phyloP scores from a whole-genome alignment of 768 basidiomycete species.

The Termitomyces eurrhizus region DNA sequence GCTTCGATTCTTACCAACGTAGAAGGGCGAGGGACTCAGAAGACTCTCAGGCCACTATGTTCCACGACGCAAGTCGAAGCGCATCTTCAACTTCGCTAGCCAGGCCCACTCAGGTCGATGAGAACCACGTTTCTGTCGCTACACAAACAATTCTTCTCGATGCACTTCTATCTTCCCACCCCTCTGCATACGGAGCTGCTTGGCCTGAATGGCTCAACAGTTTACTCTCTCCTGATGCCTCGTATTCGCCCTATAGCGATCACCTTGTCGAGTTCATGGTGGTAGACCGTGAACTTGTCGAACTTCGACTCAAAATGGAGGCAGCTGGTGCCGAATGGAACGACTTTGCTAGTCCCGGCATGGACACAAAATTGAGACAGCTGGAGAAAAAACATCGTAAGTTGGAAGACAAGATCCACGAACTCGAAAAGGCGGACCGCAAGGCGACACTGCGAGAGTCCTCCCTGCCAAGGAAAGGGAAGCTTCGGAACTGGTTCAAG shows the following conservation, averaged over 20 bases:
- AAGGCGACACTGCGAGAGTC: conserved; percentile 23
- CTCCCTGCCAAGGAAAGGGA: conserved; percentile 35
- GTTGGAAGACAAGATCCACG: conserved; percentile 30
- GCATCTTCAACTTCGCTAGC: conserved; percentile 15
- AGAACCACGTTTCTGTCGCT: conserved; percentile 18
- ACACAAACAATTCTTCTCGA: conserved; percentile 27
- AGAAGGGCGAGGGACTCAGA: conserved; percentile 57
- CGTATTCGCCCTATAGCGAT: conserved; percentile 29
- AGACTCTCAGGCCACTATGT: conserved; percentile 60
- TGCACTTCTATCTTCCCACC: conserved; percentile 9
- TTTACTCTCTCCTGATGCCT: conserved; percentile 23
- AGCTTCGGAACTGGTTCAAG: conserved; percentile 61
- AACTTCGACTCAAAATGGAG: conserved; percentile 19
- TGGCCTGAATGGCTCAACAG: conserved; percentile 39
- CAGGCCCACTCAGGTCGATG: conserved; percentile 12
- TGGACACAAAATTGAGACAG: conserved; percentile 37
- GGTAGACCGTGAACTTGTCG: conserved; percentile 25
- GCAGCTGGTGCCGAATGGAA: conserved; percentile 13
- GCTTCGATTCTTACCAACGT: conserved; percentile 14
- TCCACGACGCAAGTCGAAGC: conserved; percentile 12
- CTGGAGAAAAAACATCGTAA: conserved; percentile 40
- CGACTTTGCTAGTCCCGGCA: conserved; percentile 14
- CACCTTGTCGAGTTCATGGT: conserved; percentile 24
- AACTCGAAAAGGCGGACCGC: conserved; percentile 20
- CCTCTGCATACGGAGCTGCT: conserved; percentile 18